Evolutionary conservation across 345 rosid species (phyloP).

Genomic region (Populus deltoides): DNA sequence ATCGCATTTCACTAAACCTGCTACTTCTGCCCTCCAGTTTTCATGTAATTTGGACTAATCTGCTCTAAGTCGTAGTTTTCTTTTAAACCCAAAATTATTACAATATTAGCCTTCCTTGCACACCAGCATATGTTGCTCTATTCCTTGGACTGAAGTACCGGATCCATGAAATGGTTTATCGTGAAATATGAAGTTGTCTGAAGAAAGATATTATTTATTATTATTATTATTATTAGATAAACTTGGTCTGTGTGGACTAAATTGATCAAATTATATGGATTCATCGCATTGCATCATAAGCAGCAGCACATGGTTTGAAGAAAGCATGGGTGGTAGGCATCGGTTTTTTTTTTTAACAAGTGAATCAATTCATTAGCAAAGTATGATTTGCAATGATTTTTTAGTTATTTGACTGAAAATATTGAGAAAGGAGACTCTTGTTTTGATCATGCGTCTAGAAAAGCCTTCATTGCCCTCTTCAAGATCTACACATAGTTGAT

Average conservation of each 20-base stretch:
- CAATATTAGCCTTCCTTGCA: neutral
- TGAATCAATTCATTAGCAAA: neutral
- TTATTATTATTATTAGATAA: no score
- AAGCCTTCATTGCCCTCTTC: conserved; percentile 16
- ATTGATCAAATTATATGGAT: neutral
- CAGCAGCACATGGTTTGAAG: neutral
- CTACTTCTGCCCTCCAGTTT: no score
- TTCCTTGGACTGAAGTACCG: no score
- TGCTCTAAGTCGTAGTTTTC: neutral
- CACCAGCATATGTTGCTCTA: neutral
- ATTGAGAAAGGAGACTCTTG: conserved; percentile 46
- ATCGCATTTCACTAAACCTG: no score
- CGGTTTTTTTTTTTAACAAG: no score
- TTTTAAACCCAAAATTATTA: neutral
- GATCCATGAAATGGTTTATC: no score
- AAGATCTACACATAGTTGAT: neutral
- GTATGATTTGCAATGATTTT: neutral
- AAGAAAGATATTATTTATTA: no score
- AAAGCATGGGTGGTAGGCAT: no score
- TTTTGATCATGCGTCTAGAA: conserved; percentile 37
- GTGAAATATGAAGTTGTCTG: neutral
- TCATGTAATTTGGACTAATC: neutral
- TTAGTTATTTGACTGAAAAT: conserved; percentile 8
- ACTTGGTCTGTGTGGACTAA: neutral
- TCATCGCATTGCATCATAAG: neutral